Evolutionary conservation across 106 monocot species (phyloP).

Genomic region (Phalaenopsis equestris): DNA sequence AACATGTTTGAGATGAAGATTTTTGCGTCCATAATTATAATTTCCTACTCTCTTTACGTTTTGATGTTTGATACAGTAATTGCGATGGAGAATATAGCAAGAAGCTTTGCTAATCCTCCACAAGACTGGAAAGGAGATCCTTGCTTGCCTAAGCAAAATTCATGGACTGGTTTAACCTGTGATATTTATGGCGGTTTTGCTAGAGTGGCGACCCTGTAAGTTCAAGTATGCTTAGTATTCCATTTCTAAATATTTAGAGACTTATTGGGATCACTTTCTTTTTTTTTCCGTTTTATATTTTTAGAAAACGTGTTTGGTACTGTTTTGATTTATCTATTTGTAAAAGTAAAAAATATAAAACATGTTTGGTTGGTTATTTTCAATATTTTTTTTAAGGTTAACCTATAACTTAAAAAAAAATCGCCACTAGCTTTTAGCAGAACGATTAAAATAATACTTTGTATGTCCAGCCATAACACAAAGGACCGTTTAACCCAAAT

Average conservation of each 20-base stretch:
- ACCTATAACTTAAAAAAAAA: too few species aligned
- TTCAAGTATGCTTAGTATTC: background rate
- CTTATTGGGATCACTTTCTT: background rate
- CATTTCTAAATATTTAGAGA: background rate
- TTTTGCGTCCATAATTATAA: background rate
- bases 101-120: constrained; percentile 45
- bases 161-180: constrained; percentile 57
- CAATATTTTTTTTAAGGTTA: too few species aligned
- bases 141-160: constrained; percentile 36
- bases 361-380: too few species aligned
- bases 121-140: constrained; percentile 64
- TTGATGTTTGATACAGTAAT: constrained; percentile 27
- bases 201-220: constrained; percentile 41
- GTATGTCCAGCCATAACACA: too few species aligned
- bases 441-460: too few species aligned
- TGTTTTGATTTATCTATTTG: too few species aligned
- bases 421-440: too few species aligned
- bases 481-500: too few species aligned
- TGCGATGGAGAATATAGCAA: constrained; percentile 51
- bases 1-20: background rate
- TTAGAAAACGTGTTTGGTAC: too few species aligned
- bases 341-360: too few species aligned
- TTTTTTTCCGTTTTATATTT: too few species aligned
- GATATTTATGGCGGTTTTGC: constrained; percentile 3
- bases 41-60: background rate